These are phyloP conservation scores for Benincasa hispida DNA, from an alignment of 306 rosid species.

Conservation along the genomic window DNA sequence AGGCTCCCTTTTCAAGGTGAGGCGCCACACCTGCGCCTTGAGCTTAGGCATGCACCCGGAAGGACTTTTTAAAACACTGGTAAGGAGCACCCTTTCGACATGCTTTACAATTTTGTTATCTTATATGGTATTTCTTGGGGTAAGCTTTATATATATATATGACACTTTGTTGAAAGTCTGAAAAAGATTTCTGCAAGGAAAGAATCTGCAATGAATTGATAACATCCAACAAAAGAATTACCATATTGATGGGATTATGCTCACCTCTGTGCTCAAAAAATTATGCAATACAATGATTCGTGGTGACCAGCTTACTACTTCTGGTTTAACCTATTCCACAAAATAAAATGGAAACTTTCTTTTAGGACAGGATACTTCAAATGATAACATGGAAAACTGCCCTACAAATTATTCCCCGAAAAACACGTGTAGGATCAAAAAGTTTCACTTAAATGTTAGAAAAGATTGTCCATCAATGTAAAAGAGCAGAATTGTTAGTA, in stretches of 20 bases:
- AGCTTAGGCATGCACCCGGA: no score
- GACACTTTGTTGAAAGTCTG: not conserved
- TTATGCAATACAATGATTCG: slow-evolving; percentile 79
- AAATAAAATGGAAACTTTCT: slow-evolving; percentile 1
- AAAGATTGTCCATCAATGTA: not conserved
- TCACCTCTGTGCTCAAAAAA: slow-evolving; percentile 76
- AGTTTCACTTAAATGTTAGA: not conserved
- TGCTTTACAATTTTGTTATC: no score
- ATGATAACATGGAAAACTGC: not conserved
- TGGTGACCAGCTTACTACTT: slow-evolving; percentile 89
- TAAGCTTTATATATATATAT: not conserved
- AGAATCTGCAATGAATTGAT: not conserved
- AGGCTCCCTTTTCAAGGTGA: no score
- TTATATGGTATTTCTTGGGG: not conserved
- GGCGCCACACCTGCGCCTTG: no score
- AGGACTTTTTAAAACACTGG: no score
- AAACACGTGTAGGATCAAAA: not conserved
- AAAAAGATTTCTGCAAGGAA: not conserved
- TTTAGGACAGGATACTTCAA: slow-evolving; percentile 4
- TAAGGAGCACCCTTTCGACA: no score
- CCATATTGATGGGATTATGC: not conserved
- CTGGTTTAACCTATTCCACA: slow-evolving; percentile 65
- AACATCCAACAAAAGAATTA: not conserved
- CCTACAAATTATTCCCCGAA: not conserved
- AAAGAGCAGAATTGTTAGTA: not conserved